These are phyloP conservation scores for Pichia sp. DNA, from an alignment of 1,139 yeast genomes.

Conservation along the genomic window DNA sequence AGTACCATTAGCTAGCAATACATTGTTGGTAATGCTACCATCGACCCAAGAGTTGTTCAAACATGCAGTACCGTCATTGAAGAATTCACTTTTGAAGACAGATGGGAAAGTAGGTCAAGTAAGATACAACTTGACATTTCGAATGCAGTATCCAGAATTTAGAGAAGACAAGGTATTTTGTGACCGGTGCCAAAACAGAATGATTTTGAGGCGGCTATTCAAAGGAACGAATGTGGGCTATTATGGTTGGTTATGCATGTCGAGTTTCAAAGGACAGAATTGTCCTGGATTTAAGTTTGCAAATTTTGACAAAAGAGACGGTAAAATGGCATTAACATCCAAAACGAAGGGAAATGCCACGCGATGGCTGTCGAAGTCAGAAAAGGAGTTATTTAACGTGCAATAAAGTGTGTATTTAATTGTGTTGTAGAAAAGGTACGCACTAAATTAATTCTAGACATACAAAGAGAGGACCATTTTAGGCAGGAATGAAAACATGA, in stretches of 20 bases:
- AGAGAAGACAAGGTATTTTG: conserved; percentile 42
- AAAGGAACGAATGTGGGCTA: conserved; percentile 40
- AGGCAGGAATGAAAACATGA: no score
- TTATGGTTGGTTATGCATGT: conserved; percentile 48
- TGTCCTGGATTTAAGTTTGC: conserved; percentile 47
- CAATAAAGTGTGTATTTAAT: not conserved
- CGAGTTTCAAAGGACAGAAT: conserved; percentile 30
- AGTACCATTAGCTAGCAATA: conserved; percentile 57
- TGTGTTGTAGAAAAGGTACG: no score
- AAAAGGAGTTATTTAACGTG: not conserved
- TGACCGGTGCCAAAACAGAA: conserved; percentile 34
- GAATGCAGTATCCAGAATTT: conserved; percentile 40
- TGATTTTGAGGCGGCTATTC: conserved; percentile 43
- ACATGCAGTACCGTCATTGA: conserved; percentile 44
- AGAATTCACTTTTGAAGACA: conserved; percentile 21
- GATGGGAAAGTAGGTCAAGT: conserved; percentile 44
- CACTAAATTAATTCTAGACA: no score
- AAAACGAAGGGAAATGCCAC: conserved; percentile 2
- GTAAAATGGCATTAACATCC: conserved; percentile 1
- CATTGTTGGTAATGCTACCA: conserved; percentile 63
- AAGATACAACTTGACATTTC: conserved; percentile 57
- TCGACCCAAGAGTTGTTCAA: conserved; percentile 70
- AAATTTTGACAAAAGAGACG: conserved; percentile 30
- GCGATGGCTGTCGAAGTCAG: conserved; percentile 7
- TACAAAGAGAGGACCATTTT: no score